Percentiles rank a stretch among this genome's conserved stretches.
Evolutionary conservation across 2,329 filamentous ascomycete genomes (phyloP).

Genomic region (Rasamsonia emersonii): DNA sequence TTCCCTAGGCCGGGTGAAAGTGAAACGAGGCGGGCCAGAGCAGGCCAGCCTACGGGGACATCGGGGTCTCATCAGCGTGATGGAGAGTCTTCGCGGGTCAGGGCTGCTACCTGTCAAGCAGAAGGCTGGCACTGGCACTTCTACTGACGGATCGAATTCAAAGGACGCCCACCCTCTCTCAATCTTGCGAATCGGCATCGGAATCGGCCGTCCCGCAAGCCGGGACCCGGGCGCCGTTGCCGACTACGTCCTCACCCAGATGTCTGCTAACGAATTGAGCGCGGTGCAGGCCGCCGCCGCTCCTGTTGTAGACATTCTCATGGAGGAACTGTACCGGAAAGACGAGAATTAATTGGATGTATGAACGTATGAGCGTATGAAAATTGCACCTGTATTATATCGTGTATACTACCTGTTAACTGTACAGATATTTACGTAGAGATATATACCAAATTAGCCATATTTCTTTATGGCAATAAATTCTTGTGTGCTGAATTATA

Average conservation of each 20-base stretch:
- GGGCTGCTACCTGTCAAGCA: slow-evolving; percentile 17
- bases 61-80: slow-evolving; percentile 64
- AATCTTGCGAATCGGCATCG: slow-evolving; percentile 61
- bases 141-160: too few species aligned
- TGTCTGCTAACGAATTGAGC: slow-evolving; percentile 46
- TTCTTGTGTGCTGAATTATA: too few species aligned
- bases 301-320: slow-evolving; percentile 45
- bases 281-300: slow-evolving; percentile 42
- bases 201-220: slow-evolving; percentile 73
- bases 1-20: slow-evolving; percentile 56
- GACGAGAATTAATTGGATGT: slow-evolving; percentile 34
- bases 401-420: too few species aligned
- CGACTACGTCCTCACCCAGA: slow-evolving; percentile 65
- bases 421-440: too few species aligned
- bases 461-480: too few species aligned
- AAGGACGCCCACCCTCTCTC: slow-evolving; percentile 36
- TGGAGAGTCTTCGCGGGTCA: slow-evolving; percentile 42
- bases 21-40: slow-evolving; percentile 49
- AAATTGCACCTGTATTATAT: too few species aligned
- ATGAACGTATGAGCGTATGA: too few species aligned
- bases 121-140: slow-evolving; percentile 18
- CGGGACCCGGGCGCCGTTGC: slow-evolving; percentile 61
- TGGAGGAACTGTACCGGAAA: slow-evolving; percentile 37
- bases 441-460: too few species aligned
- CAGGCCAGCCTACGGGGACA: slow-evolving; percentile 58